Base-by-base conservation (phyloP, 2,329 filamentous ascomycete genomes). In the Ustulina deusta region DNA sequence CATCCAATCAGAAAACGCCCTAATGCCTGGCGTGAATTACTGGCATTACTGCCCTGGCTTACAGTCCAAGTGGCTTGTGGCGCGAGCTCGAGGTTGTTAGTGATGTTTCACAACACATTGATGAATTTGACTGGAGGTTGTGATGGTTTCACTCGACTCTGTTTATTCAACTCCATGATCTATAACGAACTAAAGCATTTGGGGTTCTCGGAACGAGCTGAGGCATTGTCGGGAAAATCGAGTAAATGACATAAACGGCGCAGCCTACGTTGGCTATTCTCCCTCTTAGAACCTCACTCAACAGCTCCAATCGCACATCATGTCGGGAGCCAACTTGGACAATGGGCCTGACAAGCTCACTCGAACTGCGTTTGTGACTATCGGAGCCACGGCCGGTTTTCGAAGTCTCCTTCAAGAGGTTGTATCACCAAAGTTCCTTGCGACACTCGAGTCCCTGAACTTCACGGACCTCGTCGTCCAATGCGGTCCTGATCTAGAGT, bases 371-470 rank as follows among this genome's bases (percentile, higher is more conserved):
- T 92, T 99, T 72, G 91, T 97, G 63, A 98, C 96, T 0, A 91
- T 97, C 34, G 96, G 96, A 64, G 95, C 96, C 6, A 99, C 95
- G 0, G 94, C 94, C 17, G 88, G 91, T 22, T 99, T 99, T 80
- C 84, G 86, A 60, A 80, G 84, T 6, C 87, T 99, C 1, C 86
- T 97, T 63, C 81, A 85, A 49, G 87, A 90, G 36, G 87, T 91
- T 11, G 82, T 97, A 6, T 81, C 85, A 20, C 81, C 85, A 0
- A 73, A 79, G 0, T 94, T 96, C 76, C 83, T 97, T 69, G 72
- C 82, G 6, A 83, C 85, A 5, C 85, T 98, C 13, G 76, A 78
- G 11, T 75, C 81, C 1, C 79, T 86, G 11, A 85, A 85, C 51
- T 97, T 92, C 80, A 93, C 90, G 0, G 83, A 91, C 68, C 83